Evolutionary conservation across 208 protist genomes (phyloP).

Genomic region (Balamuthia mandrillaris): DNA sequence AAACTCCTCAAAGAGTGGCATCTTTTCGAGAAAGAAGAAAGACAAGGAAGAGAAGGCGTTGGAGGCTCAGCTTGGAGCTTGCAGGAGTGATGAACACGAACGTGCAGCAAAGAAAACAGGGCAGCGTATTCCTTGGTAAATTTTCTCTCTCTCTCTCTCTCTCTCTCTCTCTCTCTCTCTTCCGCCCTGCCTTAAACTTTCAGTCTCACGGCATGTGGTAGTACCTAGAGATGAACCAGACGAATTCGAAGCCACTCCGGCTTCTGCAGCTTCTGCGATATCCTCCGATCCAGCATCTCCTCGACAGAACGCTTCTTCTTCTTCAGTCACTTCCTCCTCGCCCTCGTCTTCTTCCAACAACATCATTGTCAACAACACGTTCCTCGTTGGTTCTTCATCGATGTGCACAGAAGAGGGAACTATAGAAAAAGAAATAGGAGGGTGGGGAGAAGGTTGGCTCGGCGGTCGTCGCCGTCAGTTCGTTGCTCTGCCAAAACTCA

Average conservation of each 20-base stretch:
- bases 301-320: neutral
- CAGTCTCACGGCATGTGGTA: no score
- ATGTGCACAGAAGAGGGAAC: neutral
- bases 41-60: neutral
- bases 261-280: neutral
- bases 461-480: neutral
- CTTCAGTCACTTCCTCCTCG: neutral
- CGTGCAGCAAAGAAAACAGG: neutral
- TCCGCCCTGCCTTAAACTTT: no score
- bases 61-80: neutral
- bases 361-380: neutral
- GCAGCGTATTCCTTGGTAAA: no score
- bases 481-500: neutral
- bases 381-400: neutral
- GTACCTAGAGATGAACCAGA: no score
- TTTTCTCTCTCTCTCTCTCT: no score
- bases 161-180: no score
- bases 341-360: neutral
- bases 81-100: neutral
- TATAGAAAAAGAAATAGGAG: neutral
- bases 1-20: neutral
- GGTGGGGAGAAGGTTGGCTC: neutral
- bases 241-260: neutral
- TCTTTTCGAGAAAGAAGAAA: constrained; percentile 4
- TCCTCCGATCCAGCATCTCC: no score